phyloP scores from a whole-genome alignment of 2,329 filamentous ascomycete genomes.

The Botrytis elliptica region DNA sequence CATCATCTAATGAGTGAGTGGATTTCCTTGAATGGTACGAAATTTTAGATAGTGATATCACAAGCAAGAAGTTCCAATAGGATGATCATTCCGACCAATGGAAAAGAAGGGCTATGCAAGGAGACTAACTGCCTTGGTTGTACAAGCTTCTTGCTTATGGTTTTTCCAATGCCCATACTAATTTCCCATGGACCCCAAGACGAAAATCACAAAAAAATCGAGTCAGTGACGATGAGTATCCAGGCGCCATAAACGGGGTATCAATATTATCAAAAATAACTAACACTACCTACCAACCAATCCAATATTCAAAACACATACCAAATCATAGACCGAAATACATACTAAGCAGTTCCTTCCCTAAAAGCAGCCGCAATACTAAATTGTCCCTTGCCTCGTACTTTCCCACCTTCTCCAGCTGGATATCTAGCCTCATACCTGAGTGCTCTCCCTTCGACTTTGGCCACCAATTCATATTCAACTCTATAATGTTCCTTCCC shows the following conservation, averaged over 20 bases:
- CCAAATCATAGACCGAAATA: background rate
- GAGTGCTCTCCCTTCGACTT: constrained; percentile 28
- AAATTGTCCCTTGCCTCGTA: constrained; percentile 18
- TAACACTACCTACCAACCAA: background rate
- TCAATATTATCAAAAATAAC: background rate
- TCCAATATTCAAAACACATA: background rate
- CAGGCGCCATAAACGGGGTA: background rate
- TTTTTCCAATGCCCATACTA: background rate
- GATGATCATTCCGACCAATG: background rate
- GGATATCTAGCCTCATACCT: constrained; percentile 30
- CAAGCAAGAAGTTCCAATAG: background rate
- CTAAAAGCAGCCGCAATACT: constrained; percentile 31
- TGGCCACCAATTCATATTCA: constrained; percentile 27
- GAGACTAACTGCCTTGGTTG: background rate
- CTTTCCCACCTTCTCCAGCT: constrained; percentile 4
- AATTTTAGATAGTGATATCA: background rate
- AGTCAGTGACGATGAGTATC: background rate
- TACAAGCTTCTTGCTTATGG: background rate
- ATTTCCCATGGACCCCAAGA: background rate
- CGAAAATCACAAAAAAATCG: background rate
- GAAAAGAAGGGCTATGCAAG: background rate
- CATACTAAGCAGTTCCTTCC: constrained; percentile 22
- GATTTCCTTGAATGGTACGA: background rate
- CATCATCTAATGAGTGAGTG: background rate
- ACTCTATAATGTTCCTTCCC: constrained; percentile 23